Conservation (phyloP, 139 green algal genomes). For the Micromonas pusilla region DNA sequence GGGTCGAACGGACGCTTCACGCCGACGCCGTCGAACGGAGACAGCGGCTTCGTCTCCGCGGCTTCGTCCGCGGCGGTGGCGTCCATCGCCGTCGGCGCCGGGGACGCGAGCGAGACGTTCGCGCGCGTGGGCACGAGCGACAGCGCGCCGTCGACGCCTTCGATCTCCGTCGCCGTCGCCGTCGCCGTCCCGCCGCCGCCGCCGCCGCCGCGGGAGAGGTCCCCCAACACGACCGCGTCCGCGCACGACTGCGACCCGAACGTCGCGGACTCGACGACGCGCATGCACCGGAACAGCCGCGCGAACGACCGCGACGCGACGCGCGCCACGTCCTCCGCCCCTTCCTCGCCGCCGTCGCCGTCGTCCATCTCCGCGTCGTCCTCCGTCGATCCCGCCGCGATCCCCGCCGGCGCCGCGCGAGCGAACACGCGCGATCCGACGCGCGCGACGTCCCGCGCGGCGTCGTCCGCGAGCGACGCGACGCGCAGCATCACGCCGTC, state of each 20-base stretch:
- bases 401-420: not conserved
- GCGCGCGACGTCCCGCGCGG: not conserved
- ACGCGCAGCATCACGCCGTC: not conserved
- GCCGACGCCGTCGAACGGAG: not conserved
- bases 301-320: not conserved
- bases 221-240: not conserved
- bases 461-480: not conserved
- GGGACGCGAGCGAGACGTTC: not conserved
- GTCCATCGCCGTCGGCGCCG: no score
- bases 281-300: slow-evolving; percentile 12
- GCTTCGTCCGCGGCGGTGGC: no score
- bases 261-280: slow-evolving; percentile 14
- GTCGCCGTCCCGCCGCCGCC: no score
- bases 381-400: no score
- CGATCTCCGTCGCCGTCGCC: no score
- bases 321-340: not conserved
- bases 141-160: not conserved
- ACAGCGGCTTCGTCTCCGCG: no score
- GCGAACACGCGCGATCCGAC: not conserved
- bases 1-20: not conserved
- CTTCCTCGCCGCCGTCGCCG: not conserved
- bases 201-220: not conserved
- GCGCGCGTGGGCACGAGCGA: not conserved
- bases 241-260: not conserved
- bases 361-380: not conserved